phyloP scores from a whole-genome alignment of 1,139 yeast species.

The Pneumocystis sp. region DNA sequence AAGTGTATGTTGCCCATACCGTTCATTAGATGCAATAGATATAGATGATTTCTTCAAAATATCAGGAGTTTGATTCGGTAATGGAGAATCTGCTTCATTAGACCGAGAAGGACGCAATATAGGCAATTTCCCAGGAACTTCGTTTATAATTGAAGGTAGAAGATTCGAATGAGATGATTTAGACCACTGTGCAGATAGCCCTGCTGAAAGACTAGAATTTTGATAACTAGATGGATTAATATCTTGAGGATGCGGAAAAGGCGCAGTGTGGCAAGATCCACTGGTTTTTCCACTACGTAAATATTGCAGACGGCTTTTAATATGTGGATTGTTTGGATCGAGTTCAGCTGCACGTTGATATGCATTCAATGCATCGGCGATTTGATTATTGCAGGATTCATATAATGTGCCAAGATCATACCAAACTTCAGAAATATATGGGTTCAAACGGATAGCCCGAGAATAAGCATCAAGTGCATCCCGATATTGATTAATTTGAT shows the following conservation, averaged over 20 bases:
- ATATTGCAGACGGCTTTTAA: slow-evolving; percentile 80
- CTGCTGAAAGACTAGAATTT: slow-evolving; percentile 29
- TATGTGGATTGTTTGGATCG: slow-evolving; percentile 89
- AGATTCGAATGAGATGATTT: slow-evolving; percentile 9
- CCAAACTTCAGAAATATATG: slow-evolving; percentile 95
- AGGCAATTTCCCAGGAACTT: not conserved
- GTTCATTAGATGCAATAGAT: not conserved
- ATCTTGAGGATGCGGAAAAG: slow-evolving; percentile 26
- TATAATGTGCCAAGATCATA: slow-evolving; percentile 92
- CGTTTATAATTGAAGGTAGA: not conserved
- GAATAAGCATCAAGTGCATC: slow-evolving; percentile 97
- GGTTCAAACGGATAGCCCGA: slow-evolving; percentile 85
- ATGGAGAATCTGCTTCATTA: not conserved
- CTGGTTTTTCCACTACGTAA: slow-evolving; percentile 37
- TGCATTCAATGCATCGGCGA: slow-evolving; percentile 89
- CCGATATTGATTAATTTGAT: slow-evolving; percentile 86
- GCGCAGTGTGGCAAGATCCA: slow-evolving; percentile 25
- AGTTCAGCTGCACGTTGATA: slow-evolving; percentile 89
- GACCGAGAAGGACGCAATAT: not conserved
- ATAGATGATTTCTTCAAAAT: not conserved
- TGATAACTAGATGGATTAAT: slow-evolving; percentile 39
- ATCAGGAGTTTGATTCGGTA: not conserved
- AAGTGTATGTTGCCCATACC: not conserved
- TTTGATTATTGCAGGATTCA: slow-evolving; percentile 92
- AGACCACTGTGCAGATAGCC: slow-evolving; percentile 20